Conservation (phyloP, 2,329 filamentous ascomycete species). For the Pseudogymnoascus sp. region DNA sequence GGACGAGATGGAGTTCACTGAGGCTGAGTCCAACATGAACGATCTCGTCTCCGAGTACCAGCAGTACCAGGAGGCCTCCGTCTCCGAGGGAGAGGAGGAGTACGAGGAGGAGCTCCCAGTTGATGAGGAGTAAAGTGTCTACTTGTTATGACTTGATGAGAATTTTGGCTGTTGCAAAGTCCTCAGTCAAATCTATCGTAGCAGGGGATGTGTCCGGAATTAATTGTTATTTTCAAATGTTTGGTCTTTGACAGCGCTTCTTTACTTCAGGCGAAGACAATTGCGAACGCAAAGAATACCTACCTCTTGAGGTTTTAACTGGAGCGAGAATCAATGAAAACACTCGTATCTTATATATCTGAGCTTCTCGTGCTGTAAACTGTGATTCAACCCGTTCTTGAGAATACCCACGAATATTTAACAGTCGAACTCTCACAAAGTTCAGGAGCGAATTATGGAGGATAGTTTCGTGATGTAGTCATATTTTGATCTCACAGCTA, state of each 20-base stretch:
- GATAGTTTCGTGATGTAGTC: conserved; percentile 3
- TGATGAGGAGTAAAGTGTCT: conserved; percentile 53
- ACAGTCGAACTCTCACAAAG: neutral
- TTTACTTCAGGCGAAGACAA: conserved; percentile 1
- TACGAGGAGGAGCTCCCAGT: conserved; percentile 70
- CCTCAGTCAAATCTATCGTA: conserved; percentile 9
- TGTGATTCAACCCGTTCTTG: neutral
- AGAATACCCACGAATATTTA: neutral
- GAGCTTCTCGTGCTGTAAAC: neutral
- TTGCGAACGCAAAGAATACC: conserved; percentile 6
- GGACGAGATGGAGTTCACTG: conserved; percentile 99
- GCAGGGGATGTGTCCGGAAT: conserved; percentile 6
- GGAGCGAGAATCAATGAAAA: conserved; percentile 7
- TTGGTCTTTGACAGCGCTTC: conserved; percentile 3
- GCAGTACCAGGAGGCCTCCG: conserved; percentile 98
- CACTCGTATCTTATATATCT: neutral
- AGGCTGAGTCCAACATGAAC: conserved; percentile 99
- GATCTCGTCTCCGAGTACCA: conserved; percentile 99
- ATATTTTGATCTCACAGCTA: conserved; percentile 9
- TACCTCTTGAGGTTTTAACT: conserved; percentile 7
- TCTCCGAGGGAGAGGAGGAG: conserved; percentile 96
- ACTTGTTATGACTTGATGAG: conserved; percentile 8
- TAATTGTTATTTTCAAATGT: conserved; percentile 9
- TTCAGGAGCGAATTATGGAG: neutral
- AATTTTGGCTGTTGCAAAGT: conserved; percentile 6